A percentile compares a stretch with the other conserved stretches of the same genome.
phyloP scores from a whole-genome alignment of 495 filamentous ascomycete species.

The Annulohypoxylon stygium region DNA sequence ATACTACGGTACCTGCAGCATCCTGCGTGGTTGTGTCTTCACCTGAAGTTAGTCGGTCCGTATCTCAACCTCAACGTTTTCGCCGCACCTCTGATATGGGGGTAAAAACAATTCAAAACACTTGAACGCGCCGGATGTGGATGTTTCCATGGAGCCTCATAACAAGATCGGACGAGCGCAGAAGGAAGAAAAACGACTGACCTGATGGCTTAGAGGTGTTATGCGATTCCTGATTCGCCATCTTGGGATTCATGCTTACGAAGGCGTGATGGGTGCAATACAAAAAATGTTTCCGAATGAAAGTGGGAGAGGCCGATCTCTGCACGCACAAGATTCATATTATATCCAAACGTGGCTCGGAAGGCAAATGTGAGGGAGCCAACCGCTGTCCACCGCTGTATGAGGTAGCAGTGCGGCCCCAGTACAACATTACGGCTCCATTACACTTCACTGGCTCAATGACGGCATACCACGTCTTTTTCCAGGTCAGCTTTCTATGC shows the following conservation, averaged over 20 bases:
- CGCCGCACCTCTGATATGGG: slow-evolving; percentile 20
- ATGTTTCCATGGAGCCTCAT: slow-evolving; percentile 41
- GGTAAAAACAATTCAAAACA: slow-evolving; percentile 35
- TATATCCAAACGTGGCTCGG: slow-evolving; percentile 41
- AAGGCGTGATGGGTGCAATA: slow-evolving; percentile 36
- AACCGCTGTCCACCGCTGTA: slow-evolving; percentile 28
- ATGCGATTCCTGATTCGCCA: slow-evolving; percentile 44
- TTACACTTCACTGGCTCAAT: slow-evolving; percentile 15
- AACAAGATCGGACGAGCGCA: slow-evolving; percentile 30
- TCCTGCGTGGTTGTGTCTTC: slow-evolving; percentile 32
- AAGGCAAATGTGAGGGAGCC: slow-evolving; percentile 41
- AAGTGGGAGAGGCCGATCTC: slow-evolving; percentile 44
- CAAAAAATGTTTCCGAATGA: slow-evolving; percentile 46
- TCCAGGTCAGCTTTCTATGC: slow-evolving; percentile 19
- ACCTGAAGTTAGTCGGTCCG: slow-evolving; percentile 34
- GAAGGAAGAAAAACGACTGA: slow-evolving; percentile 38
- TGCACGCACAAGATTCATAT: slow-evolving; percentile 40
- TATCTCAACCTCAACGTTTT: slow-evolving; percentile 17
- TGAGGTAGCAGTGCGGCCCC: slow-evolving; percentile 18
- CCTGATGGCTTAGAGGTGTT: slow-evolving; percentile 43
- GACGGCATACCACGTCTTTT: slow-evolving; percentile 21
- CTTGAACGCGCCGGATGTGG: slow-evolving; percentile 30
- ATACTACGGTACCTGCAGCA: slow-evolving; percentile 28
- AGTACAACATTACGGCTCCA: slow-evolving; percentile 11
- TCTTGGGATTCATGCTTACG: slow-evolving; percentile 32